Percentiles rank a stretch among this genome's conserved stretches.
phyloP scores from a whole-genome alignment of 257 asterid species.

The Solanum clarkiae region DNA sequence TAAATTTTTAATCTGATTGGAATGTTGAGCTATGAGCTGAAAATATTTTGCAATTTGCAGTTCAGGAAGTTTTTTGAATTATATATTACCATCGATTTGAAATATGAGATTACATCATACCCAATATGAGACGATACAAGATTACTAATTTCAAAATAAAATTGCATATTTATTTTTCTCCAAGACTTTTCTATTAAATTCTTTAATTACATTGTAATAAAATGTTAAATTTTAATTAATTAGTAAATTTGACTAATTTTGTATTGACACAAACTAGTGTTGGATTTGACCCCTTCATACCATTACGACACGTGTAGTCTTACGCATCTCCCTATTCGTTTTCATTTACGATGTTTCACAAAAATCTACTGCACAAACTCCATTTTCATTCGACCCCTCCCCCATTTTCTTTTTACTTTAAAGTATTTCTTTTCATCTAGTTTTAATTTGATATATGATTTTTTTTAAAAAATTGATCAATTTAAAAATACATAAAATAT shows the following conservation, averaged over 20 bases:
- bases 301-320: constrained; percentile 1
- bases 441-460: too few relatives aligned
- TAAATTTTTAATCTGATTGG: too few relatives aligned
- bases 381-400: not conserved
- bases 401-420: too few relatives aligned
- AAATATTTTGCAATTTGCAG: too few relatives aligned
- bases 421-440: too few relatives aligned
- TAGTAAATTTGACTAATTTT: too few relatives aligned
- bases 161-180: not conserved
- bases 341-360: constrained; percentile 4
- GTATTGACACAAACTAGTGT: not conserved
- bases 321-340: not conserved
- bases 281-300: not conserved
- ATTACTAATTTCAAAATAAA: not conserved
- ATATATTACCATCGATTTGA: too few relatives aligned
- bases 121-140: not conserved
- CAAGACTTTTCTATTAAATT: not conserved
- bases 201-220: not conserved
- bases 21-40: not conserved
- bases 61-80: too few relatives aligned
- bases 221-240: too few relatives aligned
- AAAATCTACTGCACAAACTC: not conserved
- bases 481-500: too few relatives aligned
- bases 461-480: too few relatives aligned
- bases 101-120: not conserved